Evolutionary conservation across 176 grass and related monocot genomes (phyloP).

Genomic region (Carex cristatella): DNA sequence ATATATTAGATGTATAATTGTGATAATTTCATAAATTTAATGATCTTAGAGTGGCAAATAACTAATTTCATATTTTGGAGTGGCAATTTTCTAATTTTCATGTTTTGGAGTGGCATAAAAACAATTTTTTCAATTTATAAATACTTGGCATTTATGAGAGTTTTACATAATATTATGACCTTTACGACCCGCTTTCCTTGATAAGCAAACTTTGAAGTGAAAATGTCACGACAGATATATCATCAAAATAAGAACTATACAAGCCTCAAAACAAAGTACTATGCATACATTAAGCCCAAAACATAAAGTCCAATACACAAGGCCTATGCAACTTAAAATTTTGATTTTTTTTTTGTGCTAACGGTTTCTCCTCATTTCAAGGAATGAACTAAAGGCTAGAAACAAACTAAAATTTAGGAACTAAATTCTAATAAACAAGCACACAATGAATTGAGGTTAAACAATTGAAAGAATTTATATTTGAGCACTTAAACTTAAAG

Average conservation of each 20-base stretch:
- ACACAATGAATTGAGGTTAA: not conserved
- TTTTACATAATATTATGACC: too few species aligned
- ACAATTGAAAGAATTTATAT: not conserved
- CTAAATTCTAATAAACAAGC: not conserved
- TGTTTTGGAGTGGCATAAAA: too few species aligned
- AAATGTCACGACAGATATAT: too few species aligned
- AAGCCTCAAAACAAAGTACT: not conserved
- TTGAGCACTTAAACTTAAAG: not conserved
- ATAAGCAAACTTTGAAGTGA: too few species aligned
- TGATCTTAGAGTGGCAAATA: too few species aligned
- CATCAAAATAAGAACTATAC: not conserved
- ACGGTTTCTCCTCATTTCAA: not conserved
- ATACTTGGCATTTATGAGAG: too few species aligned
- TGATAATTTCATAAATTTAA: too few species aligned
- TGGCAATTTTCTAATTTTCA: too few species aligned
- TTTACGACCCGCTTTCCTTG: too few species aligned
- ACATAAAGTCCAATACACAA: not conserved
- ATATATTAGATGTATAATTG: too few species aligned
- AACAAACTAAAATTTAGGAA: not conserved
- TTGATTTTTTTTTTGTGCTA: not conserved
- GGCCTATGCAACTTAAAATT: not conserved
- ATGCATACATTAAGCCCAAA: not conserved
- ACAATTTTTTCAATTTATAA: too few species aligned
- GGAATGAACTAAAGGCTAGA: not conserved
- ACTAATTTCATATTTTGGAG: too few species aligned